Base-by-base conservation (phyloP, 192 early-diverging fungal genomes). In the Hyaloraphidium curvatum region DNA sequence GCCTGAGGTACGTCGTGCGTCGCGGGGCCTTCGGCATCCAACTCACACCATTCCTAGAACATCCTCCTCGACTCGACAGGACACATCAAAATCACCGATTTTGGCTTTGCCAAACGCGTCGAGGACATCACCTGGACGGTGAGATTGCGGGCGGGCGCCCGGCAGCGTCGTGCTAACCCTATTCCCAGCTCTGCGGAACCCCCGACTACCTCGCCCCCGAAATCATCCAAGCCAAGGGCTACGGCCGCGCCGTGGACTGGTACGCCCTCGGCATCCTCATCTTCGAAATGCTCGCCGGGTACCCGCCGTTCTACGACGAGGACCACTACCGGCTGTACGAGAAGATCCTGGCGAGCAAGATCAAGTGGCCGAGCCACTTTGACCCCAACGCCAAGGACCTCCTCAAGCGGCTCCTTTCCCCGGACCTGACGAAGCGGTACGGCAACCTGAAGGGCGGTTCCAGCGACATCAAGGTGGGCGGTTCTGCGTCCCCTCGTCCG, bases 221-320 rank as follows among this genome's bases (percentile, higher is more conserved):
- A 58, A 85, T 91, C 40, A 89, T 90, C 65, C 87, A 91, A 67
- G 83, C 85, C 50, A 86, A 84, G 63, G 89, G 89, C 23, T 91
- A 90, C 66, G 85, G 87, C 16, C 81, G 82, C 52, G 85, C 89
- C 3, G 91, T 90, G 0, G 91, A 94, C 68, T 94, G 91, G 91
- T 94, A 84, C 76, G 83, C 87, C 39, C 76, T 94, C 58, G 91
- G 91, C 28, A 76, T 94, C 41, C 60, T 94, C 39, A 86, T 94
- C 48, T 91, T 87, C 60, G 88, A 91, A 70, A 94, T 94, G 90
- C 72, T 90, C 26, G 89, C 89, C 3, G 89, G 89, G 40, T 81
- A 88, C 59, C 90, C 90, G 48, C 90, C 90, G 31, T 94, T 94
- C 71, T 88, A 86, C 59, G 90, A 91, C 69, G 89, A 94, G 53